Evolutionary conservation across 805 yeast species (phyloP).

Genomic region (Candida verbasci): DNA sequence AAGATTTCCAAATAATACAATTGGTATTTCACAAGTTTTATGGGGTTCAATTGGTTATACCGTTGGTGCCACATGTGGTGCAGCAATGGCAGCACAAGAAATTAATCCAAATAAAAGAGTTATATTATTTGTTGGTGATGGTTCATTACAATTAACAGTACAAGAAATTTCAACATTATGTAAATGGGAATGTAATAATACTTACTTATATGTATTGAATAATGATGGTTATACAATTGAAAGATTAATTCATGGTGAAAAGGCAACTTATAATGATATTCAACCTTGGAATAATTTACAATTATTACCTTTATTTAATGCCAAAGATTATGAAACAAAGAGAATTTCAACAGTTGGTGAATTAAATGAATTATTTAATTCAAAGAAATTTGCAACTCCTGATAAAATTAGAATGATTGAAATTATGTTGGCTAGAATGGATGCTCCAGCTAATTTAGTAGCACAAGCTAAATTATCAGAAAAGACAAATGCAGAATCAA

Average conservation of each 20-base stretch:
- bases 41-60: constrained; percentile 78
- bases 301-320: constrained; percentile 59
- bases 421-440: constrained; percentile 66
- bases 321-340: constrained; percentile 50
- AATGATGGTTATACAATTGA: constrained; percentile 77
- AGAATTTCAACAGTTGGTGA: constrained; percentile 57
- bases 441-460: constrained; percentile 62
- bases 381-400: constrained; percentile 47
- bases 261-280: constrained; percentile 61
- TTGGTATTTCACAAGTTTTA: constrained; percentile 69
- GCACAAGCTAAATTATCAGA: constrained; percentile 33
- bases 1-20: constrained; percentile 57
- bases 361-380: constrained; percentile 46
- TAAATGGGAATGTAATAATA: constrained; percentile 58
- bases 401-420: constrained; percentile 64
- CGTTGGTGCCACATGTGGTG: constrained; percentile 65
- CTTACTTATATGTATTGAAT: constrained; percentile 66
- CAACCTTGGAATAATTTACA: constrained; percentile 68
- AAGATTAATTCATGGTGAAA: constrained; percentile 68
- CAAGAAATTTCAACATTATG: constrained; percentile 71
- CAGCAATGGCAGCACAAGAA: constrained; percentile 66
- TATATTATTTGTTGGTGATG: constrained; percentile 69
- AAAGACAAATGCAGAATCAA: constrained; percentile 15
- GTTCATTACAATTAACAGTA: constrained; percentile 71
- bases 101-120: constrained; percentile 59